These are phyloP conservation scores for Kandelia obovata DNA, from an alignment of 345 rosid species.

Conservation along the genomic window DNA sequence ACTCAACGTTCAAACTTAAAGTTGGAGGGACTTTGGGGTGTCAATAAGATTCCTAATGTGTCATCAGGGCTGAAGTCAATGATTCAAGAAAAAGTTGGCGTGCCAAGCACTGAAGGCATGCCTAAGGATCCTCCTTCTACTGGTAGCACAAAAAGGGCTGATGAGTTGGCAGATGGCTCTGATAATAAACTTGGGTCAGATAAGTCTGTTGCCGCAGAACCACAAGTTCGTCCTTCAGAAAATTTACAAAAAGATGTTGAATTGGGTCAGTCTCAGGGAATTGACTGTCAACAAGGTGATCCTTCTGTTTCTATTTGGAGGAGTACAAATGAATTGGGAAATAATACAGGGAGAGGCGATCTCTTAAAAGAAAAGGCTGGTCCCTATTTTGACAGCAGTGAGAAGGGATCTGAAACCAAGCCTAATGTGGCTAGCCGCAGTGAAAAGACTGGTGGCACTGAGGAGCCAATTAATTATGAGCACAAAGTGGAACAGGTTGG, in stretches of 20 bases:
- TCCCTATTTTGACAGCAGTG: slow-evolving; percentile 31
- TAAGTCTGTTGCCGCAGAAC: slow-evolving; percentile 36
- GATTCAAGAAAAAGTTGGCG: slow-evolving; percentile 37
- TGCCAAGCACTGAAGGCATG: slow-evolving; percentile 29
- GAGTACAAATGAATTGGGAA: slow-evolving; percentile 36
- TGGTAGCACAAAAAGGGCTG: slow-evolving; percentile 40
- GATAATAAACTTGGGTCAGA: slow-evolving; percentile 29
- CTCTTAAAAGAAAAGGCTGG: slow-evolving; percentile 35
- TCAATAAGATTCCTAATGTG: slow-evolving; percentile 36
- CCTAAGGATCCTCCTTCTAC: slow-evolving; percentile 35
- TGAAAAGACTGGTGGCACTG: slow-evolving; percentile 32
- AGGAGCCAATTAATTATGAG: slow-evolving; percentile 36
- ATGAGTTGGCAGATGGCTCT: slow-evolving; percentile 36
- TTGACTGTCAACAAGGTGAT: slow-evolving; percentile 36
- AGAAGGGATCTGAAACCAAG: slow-evolving; percentile 35
- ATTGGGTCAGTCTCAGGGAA: slow-evolving; percentile 29
- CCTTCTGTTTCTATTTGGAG: slow-evolving; percentile 29
- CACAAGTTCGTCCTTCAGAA: slow-evolving; percentile 37
- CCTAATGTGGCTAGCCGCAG: slow-evolving; percentile 20
- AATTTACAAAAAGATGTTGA: slow-evolving; percentile 38
- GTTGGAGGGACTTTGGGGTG: slow-evolving; percentile 39
- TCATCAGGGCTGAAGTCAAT: slow-evolving; percentile 35
- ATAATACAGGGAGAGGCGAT: slow-evolving; percentile 35
- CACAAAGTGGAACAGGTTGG: slow-evolving; percentile 36
- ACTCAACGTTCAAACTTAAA: slow-evolving; percentile 51